These are phyloP conservation scores for Aspergillus sp. DNA, from an alignment of 2,329 filamentous ascomycete species.

Conservation along the genomic window DNA sequence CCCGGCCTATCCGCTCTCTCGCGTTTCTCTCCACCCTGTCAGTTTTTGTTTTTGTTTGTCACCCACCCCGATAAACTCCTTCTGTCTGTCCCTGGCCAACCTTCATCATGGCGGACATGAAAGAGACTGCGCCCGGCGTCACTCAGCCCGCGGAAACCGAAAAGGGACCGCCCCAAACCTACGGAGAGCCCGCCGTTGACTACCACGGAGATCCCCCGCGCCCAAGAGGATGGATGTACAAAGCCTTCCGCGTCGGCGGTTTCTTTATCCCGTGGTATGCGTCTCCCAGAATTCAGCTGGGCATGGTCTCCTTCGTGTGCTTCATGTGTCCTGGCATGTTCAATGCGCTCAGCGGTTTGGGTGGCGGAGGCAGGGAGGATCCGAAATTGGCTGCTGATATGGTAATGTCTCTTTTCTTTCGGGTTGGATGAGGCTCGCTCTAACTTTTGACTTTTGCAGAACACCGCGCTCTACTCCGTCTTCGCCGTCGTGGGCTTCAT, in stretches of 20 bases:
- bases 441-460: conserved; percentile 22
- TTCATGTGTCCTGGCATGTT: conserved; percentile 62
- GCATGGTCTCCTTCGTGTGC: conserved; percentile 57
- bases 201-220: conserved; percentile 1
- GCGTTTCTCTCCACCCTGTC: neutral
- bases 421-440: too few relatives aligned
- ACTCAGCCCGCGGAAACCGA: neutral
- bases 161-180: neutral
- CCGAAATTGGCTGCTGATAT: conserved; percentile 45
- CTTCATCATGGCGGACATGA: neutral
- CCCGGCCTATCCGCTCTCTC: neutral
- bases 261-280: conserved; percentile 54
- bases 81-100: neutral
- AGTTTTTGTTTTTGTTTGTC: neutral
- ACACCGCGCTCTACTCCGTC: conserved; percentile 60
- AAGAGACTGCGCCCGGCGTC: neutral
- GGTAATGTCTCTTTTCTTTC: conserved; percentile 11
- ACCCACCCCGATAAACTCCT: neutral
- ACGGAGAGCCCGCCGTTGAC: neutral
- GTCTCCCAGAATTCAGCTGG: conserved; percentile 58
- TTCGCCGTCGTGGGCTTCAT: conserved; percentile 57
- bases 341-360: conserved; percentile 52
- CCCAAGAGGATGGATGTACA: conserved; percentile 45
- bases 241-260: conserved; percentile 42
- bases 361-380: conserved; percentile 49